A percentile compares a stretch with the other conserved stretches of the same genome.
Conservation (phyloP, 768 basidiomycete species). For the Tulasnella sp. region DNA sequence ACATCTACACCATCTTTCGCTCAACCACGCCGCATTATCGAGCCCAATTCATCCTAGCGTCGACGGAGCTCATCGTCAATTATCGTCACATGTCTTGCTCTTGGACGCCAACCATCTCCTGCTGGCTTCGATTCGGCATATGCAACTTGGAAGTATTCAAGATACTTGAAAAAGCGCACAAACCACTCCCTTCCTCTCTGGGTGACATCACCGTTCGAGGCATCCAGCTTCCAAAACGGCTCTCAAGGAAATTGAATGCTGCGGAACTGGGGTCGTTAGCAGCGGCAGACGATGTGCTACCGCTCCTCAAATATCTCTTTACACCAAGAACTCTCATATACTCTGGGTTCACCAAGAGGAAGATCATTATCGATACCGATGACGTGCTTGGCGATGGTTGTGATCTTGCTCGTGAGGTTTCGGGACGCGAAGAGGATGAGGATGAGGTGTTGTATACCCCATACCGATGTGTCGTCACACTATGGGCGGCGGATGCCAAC, state of each 20-base stretch:
- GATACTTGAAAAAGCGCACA: background rate
- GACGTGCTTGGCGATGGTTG: background rate
- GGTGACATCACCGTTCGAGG: background rate
- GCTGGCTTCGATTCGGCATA: conserved; percentile 20
- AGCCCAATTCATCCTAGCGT: conserved; percentile 52
- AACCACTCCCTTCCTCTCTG: background rate
- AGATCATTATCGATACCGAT: conserved; percentile 17
- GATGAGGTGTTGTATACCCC: background rate
- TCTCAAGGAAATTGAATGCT: background rate
- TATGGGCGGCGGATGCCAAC: conserved; percentile 28
- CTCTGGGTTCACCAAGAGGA: no score
- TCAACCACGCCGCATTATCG: conserved; percentile 46
- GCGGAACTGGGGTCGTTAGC: background rate
- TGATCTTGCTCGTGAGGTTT: background rate
- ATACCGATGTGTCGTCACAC: background rate
- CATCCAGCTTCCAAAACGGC: background rate
- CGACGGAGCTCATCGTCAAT: background rate
- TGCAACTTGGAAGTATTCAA: conserved; percentile 24
- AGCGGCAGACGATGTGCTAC: background rate
- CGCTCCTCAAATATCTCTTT: conserved; percentile 28
- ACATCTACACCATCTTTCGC: conserved; percentile 44
- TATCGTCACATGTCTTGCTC: background rate
- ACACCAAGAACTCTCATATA: conserved; percentile 29
- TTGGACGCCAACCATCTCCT: conserved; percentile 9
- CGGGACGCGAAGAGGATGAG: background rate